phyloP scores from a whole-genome alignment of 2,329 filamentous ascomycete genomes.

The Venturia pyrina region DNA sequence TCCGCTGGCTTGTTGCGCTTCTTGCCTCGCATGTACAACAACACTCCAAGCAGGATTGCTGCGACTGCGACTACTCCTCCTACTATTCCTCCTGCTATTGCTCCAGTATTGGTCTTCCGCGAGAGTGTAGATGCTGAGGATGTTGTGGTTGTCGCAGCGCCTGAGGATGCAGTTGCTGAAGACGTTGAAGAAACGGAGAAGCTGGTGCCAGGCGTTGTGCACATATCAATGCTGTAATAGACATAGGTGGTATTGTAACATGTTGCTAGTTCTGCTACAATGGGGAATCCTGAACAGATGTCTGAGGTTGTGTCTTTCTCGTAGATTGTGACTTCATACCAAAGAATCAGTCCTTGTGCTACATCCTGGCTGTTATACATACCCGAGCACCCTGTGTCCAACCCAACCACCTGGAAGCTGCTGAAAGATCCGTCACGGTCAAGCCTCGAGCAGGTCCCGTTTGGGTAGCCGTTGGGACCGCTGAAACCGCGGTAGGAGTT shows the following conservation, averaged over 20 bases:
- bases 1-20: neutral
- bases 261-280: conserved; percentile 17
- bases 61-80: neutral
- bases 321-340: conserved; percentile 19
- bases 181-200: neutral
- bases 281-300: conserved; percentile 9
- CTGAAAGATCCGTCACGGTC: neutral
- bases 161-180: neutral
- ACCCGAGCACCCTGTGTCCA: conserved; percentile 22
- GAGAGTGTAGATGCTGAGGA: neutral
- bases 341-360: neutral
- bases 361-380: neutral
- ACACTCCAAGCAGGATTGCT: neutral
- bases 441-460: conserved; percentile 6
- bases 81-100: conserved; percentile 3
- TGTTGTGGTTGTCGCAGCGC: neutral
- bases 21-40: neutral
- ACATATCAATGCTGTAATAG: conserved; percentile 22
- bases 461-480: conserved; percentile 8
- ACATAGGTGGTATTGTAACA: conserved; percentile 22
- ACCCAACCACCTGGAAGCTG: conserved; percentile 20
- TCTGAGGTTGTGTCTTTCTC: conserved; percentile 16
- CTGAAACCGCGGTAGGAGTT: neutral
- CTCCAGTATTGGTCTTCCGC: neutral
- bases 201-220: conserved; percentile 7